Evolutionary conservation across 2,329 filamentous ascomycete species (phyloP).

Genomic region (Aspergillus cejpii): DNA sequence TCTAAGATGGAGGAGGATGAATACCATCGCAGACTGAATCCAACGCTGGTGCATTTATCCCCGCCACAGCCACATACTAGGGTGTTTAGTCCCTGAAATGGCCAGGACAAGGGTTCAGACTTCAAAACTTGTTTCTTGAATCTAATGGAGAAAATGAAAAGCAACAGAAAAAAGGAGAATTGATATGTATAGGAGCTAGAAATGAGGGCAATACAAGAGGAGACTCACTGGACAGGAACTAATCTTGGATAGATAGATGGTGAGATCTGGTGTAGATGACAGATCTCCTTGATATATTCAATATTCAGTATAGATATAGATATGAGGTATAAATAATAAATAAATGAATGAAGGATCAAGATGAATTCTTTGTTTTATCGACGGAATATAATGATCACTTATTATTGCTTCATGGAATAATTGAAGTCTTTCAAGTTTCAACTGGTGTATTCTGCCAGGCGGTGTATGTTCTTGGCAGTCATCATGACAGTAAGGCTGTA

Average conservation of each 20-base stretch:
- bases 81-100: not conserved
- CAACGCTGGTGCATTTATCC: not conserved
- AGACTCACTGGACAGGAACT: not conserved
- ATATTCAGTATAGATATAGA: no score
- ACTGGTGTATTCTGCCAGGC: not conserved
- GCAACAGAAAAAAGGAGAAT: not conserved
- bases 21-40: not conserved
- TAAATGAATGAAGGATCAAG: no score
- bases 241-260: not conserved
- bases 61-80: not conserved
- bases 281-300: not conserved
- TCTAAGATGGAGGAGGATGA: conserved; percentile 5
- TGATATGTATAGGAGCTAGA: not conserved
- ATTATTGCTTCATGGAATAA: no score
- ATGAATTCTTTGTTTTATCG: no score
- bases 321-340: no score
- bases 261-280: not conserved
- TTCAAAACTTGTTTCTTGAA: not conserved
- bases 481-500: no score
- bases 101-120: not conserved
- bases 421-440: no score
- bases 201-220: not conserved
- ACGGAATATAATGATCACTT: no score
- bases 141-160: not conserved
- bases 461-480: not conserved